phyloP scores from a whole-genome alignment of 257 asterid species.

The Pogostemon cablin region DNA sequence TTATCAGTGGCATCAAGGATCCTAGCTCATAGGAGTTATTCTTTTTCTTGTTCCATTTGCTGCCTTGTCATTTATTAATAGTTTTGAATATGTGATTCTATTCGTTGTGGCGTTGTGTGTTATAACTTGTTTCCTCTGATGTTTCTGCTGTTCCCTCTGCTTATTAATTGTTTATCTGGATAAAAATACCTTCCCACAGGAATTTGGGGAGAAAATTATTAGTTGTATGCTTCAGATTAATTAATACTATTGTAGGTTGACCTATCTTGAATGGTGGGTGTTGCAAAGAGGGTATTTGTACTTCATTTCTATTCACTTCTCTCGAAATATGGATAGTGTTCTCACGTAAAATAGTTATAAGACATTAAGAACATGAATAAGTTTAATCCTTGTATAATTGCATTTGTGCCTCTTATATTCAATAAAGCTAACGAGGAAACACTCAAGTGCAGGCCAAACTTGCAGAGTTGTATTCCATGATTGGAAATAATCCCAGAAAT shows the following conservation, averaged over 20 bases:
- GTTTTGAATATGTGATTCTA: not conserved
- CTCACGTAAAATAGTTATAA: not conserved
- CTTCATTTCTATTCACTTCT: not conserved
- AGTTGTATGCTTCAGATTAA: slow-evolving; percentile 1
- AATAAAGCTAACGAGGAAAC: slow-evolving; percentile 31
- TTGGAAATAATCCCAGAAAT: slow-evolving; percentile 58
- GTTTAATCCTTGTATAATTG: slow-evolving; percentile 11
- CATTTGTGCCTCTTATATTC: slow-evolving; percentile 27
- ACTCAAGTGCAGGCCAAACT: slow-evolving; percentile 70
- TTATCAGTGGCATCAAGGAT: not conserved
- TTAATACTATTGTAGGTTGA: not conserved
- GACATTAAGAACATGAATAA: slow-evolving; percentile 8
- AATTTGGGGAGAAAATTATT: not conserved
- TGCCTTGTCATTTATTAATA: slow-evolving; percentile 15
- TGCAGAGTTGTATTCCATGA: slow-evolving; percentile 64
- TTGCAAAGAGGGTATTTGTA: slow-evolving; percentile 1
- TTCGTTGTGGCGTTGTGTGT: not conserved
- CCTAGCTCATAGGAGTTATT: slow-evolving; percentile 3
- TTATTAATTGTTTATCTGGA: slow-evolving; percentile 13
- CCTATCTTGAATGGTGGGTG: not conserved
- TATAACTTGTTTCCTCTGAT: not conserved
- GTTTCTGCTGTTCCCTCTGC: slow-evolving; percentile 3
- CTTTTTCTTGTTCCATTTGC: slow-evolving; percentile 10
- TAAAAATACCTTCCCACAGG: not conserved
- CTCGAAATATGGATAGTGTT: not conserved